phyloP scores from a whole-genome alignment of 768 basidiomycete genomes.

The Mycena kentingensis region DNA sequence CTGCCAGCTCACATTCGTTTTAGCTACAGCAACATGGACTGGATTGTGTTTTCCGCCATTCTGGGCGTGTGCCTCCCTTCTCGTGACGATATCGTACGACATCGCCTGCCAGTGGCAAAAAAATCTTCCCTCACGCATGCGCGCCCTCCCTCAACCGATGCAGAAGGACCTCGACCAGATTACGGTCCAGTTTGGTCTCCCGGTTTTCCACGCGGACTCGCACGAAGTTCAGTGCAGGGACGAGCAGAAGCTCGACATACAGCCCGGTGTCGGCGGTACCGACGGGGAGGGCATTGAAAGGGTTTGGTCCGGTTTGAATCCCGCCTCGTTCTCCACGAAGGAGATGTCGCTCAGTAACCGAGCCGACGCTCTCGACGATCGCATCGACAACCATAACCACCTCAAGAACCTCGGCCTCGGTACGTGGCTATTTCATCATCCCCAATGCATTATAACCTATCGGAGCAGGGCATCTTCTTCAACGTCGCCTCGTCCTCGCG shows the following conservation, averaged over 20 bases:
- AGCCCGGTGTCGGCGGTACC: conserved; percentile 37
- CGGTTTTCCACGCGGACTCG: conserved; percentile 31
- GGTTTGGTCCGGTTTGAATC: conserved; percentile 34
- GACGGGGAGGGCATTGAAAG: conserved; percentile 37
- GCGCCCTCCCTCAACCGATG: conserved; percentile 9
- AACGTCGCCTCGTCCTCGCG: conserved; percentile 9
- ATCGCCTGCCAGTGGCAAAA: conserved; percentile 5
- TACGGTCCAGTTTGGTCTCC: conserved; percentile 24
- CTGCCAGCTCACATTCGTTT: not conserved
- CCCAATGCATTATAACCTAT: not conserved
- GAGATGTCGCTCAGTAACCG: conserved; percentile 37
- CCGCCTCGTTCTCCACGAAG: conserved; percentile 33
- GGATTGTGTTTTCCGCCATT: not conserved
- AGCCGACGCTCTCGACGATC: conserved; percentile 10
- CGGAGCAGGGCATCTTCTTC: conserved; percentile 5
- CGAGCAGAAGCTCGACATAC: conserved; percentile 26
- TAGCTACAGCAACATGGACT: conserved; percentile 1
- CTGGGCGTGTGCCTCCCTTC: not conserved
- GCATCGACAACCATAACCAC: conserved; percentile 14
- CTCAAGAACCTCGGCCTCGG: conserved; percentile 11
- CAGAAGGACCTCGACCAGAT: not conserved
- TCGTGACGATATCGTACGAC: not conserved
- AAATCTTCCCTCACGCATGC: conserved; percentile 21
- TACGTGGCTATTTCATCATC: not conserved
- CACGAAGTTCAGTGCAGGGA: conserved; percentile 24